These are phyloP conservation scores for Fusarium sp. DNA, from an alignment of 2,329 filamentous ascomycete species.

Conservation along the genomic window DNA sequence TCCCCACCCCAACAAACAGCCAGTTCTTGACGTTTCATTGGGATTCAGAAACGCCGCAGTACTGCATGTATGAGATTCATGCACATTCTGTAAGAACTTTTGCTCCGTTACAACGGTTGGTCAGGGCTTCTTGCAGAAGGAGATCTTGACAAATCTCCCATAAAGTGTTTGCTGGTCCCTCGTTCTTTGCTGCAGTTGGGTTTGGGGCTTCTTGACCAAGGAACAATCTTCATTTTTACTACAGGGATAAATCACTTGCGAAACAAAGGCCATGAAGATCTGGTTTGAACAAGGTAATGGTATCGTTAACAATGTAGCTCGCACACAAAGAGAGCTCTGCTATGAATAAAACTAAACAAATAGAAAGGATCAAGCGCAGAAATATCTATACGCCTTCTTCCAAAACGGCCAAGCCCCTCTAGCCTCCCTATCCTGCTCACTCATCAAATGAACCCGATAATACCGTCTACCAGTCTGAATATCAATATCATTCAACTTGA, in stretches of 20 bases:
- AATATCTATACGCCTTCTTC: constrained; percentile 78
- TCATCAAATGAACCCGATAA: constrained; percentile 79
- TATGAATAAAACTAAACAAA: not conserved
- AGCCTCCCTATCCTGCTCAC: constrained; percentile 83
- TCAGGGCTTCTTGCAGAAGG: not conserved
- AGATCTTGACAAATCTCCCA: not conserved
- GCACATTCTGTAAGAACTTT: not conserved
- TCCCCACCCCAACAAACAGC: not conserved
- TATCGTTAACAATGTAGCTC: too few relatives aligned
- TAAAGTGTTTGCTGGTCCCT: not conserved
- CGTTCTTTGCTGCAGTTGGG: not conserved
- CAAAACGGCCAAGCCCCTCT: constrained; percentile 75
- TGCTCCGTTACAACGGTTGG: not conserved
- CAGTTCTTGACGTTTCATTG: constrained; percentile 2
- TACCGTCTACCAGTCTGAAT: constrained; percentile 85
- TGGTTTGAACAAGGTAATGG: too few relatives aligned
- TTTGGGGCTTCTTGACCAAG: not conserved
- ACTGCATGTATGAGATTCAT: not conserved
- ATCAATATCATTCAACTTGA: constrained; percentile 81
- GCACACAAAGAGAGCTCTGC: too few relatives aligned
- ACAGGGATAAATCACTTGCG: not conserved
- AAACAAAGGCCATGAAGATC: not conserved
- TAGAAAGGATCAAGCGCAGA: constrained; percentile 65
- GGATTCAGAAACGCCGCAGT: constrained; percentile 11
- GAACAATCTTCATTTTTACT: not conserved